Base-by-base conservation (phyloP, 1,139 yeast genomes). In the Pichia sp. region DNA sequence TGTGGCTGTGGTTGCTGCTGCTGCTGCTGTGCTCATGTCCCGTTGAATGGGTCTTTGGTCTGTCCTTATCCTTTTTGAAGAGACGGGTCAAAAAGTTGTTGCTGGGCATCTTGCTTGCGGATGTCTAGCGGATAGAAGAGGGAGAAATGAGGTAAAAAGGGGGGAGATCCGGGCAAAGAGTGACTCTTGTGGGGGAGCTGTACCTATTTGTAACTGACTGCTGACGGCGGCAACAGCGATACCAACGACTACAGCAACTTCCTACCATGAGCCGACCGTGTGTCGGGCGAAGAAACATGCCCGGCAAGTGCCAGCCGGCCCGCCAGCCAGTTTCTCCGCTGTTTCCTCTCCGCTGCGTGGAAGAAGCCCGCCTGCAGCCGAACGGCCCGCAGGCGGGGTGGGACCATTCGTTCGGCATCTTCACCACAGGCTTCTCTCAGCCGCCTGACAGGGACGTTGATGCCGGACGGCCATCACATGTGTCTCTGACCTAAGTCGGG, bases 31-130 rank as follows among this genome's bases (percentile, higher is more conserved):
- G 34, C 13, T 41, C 38, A 8, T 42, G 49, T 3, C 15, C 29
- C 19, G 26, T 43, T 1, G 43, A 47, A 8, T n/a, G 52, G 47
- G 19, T 29, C 48, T 13, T 59, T 56, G 29, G 50, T n/a, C 7
- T 51, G 26, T 48, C 52, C 38, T 41, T 47, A n/a, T 26, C 42
- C 30, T 46, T 50, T 11, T 50, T 50, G 41, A 50, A 50, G 8
- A 50, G 26, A 46, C 53, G 53, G 32, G 41, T 45, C 13, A 50
- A 23, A 34, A 50, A 50, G 44, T 30, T 45, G 32, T 43, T 50
- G 34, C 50, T 41, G 8, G 49, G 49, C 49, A 46, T 46, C 40
- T 36, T 36, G 40, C 40, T 36, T 13, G 10, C 40, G 10, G 6
- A 36, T 15, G 40, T 19, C 40, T 36, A 15, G 40, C 40, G n/a